Conservation (phyloP, 805 yeast genomes). For the Cyberlindnera samutprakarnensis region DNA sequence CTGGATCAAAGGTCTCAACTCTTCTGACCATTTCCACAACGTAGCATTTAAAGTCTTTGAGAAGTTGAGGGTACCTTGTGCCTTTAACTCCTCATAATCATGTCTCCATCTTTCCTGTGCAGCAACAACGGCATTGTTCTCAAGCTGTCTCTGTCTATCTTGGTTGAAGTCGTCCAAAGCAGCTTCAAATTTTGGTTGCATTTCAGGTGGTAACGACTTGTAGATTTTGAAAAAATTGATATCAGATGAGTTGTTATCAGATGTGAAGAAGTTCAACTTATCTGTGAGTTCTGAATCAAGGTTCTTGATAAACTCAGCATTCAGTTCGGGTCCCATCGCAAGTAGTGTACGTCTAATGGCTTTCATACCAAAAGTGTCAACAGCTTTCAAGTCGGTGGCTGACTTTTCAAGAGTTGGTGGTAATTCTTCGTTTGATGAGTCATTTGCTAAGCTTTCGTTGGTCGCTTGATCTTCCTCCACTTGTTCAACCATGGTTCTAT, state of each 20-base stretch:
- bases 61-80: slow-evolving; percentile 46
- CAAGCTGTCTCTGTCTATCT: slow-evolving; percentile 70
- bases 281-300: slow-evolving; percentile 28
- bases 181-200: slow-evolving; percentile 50
- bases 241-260: slow-evolving; percentile 15
- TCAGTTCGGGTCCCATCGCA: slow-evolving; percentile 33
- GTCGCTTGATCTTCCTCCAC: slow-evolving; percentile 5
- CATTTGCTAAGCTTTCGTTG: slow-evolving; percentile 2
- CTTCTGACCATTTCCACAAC: slow-evolving; percentile 79
- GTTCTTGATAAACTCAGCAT: slow-evolving; percentile 24
- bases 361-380: slow-evolving; percentile 70
- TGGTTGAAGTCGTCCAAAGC: slow-evolving; percentile 64
- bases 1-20: slow-evolving; percentile 61
- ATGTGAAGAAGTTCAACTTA: slow-evolving; percentile 26
- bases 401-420: slow-evolving; percentile 45
- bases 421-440: slow-evolving; percentile 13
- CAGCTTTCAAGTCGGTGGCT: slow-evolving; percentile 50
- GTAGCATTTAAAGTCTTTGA: slow-evolving; percentile 61
- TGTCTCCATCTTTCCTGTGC: slow-evolving; percentile 87
- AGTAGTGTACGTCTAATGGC: slow-evolving; percentile 69
- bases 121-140: slow-evolving; percentile 72
- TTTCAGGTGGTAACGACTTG: slow-evolving; percentile 33
- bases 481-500: slow-evolving; percentile 20
- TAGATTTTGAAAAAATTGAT: slow-evolving; percentile 66
- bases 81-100: slow-evolving; percentile 59